Percentiles rank a stretch among this genome's conserved stretches.
These are phyloP conservation scores for Oryza officinalis DNA, from an alignment of 176 grass and related monocot genomes.

Conservation along the genomic window DNA sequence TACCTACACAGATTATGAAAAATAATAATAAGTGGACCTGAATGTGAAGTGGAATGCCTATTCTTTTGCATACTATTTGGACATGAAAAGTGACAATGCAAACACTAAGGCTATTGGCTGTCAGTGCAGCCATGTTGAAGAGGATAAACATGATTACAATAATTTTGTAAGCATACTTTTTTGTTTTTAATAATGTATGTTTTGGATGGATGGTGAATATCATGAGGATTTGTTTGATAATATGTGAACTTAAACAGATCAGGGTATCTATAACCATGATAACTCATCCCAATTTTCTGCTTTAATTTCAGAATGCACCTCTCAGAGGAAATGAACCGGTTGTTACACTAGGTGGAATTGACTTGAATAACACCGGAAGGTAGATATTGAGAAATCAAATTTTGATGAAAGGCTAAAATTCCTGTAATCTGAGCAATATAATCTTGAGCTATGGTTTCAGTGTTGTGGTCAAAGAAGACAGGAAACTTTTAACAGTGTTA, in stretches of 20 bases:
- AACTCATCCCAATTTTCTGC: constrained; percentile 28
- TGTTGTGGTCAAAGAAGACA: constrained; percentile 95
- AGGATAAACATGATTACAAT: constrained; percentile 20
- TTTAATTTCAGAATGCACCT: constrained; percentile 69
- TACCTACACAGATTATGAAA: constrained; percentile 15
- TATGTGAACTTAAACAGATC: constrained; percentile 10
- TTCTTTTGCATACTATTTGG: constrained; percentile 24
- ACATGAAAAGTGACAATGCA: constrained; percentile 18
- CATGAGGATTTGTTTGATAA: not conserved
- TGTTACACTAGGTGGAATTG: constrained; percentile 86
- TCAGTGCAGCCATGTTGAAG: constrained; percentile 21
- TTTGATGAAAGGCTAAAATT: constrained; percentile 26
- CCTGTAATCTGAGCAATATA: constrained; percentile 27
- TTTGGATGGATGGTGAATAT: constrained; percentile 18
- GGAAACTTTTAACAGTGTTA: constrained; percentile 80
- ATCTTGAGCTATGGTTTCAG: constrained; percentile 55
- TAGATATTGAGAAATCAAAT: constrained; percentile 35
- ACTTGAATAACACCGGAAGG: constrained; percentile 97
- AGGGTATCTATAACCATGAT: constrained; percentile 6
- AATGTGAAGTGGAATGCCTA: constrained; percentile 14
- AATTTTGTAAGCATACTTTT: constrained; percentile 19
- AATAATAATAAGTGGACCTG: not conserved
- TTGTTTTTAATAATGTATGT: not conserved
- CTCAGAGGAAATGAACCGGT: constrained; percentile 76
- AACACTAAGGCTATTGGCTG: not conserved